These are phyloP conservation scores for Ophiostoma fasciatum DNA, from an alignment of 2,329 filamentous ascomycete species.

Conservation along the genomic window DNA sequence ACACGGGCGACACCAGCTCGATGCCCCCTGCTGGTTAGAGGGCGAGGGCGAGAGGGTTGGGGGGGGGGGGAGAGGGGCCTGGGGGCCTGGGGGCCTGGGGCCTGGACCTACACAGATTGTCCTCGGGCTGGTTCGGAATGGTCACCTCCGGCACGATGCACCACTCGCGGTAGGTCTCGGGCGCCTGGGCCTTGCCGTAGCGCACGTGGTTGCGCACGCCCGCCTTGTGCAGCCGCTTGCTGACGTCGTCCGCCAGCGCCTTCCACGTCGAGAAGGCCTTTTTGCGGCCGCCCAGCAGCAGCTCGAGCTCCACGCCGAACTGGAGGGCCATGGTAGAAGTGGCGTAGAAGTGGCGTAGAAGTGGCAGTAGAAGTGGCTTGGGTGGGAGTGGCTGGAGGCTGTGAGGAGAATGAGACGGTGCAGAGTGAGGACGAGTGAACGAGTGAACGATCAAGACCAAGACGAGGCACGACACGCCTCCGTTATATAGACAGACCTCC, in stretches of 20 bases:
- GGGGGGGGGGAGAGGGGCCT: no score
- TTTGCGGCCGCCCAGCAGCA: slow-evolving; percentile 20
- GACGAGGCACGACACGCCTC: no score
- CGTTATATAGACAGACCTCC: no score
- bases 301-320: slow-evolving; percentile 25
- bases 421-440: no score
- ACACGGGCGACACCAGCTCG: slow-evolving; percentile 21
- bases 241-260: slow-evolving; percentile 21
- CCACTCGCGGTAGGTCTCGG: slow-evolving; percentile 22
- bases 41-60: no score
- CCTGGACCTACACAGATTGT: slow-evolving; percentile 21
- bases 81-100: no score
- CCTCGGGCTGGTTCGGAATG: slow-evolving; percentile 18
- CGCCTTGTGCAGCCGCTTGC: slow-evolving; percentile 17
- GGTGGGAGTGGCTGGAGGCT: background rate
- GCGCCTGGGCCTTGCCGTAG: slow-evolving; percentile 15
- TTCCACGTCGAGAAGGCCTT: slow-evolving; percentile 18
- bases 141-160: slow-evolving; percentile 23
- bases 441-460: no score
- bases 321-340: slow-evolving; percentile 10
- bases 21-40: no score
- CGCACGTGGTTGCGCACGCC: slow-evolving; percentile 21
- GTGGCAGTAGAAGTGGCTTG: no score
- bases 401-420: background rate
- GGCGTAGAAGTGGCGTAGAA: no score